phyloP scores from a whole-genome alignment of 2,329 filamentous ascomycete species.

The Fusarium sulawesiense region DNA sequence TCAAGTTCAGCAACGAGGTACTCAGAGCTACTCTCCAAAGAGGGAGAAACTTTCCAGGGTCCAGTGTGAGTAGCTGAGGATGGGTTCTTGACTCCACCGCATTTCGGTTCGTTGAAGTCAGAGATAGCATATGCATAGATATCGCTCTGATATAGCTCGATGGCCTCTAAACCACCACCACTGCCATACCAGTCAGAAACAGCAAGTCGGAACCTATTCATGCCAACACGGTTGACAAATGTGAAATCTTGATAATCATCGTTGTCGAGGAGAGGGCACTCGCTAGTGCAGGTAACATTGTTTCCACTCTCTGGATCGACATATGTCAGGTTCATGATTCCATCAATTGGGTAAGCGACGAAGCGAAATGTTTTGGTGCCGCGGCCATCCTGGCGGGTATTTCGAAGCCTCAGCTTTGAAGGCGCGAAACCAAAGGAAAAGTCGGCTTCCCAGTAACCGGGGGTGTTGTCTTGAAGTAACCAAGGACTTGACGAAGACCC shows the following conservation, averaged over 20 bases:
- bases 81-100: constrained; percentile 69
- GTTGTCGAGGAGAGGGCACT: constrained; percentile 85
- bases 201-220: constrained; percentile 87
- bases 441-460: constrained; percentile 84
- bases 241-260: constrained; percentile 85
- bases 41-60: constrained; percentile 77
- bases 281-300: constrained; percentile 78
- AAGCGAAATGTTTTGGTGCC: constrained; percentile 91
- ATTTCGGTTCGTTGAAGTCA: constrained; percentile 88
- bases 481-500: constrained; percentile 80
- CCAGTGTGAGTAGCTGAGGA: constrained; percentile 78
- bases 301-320: constrained; percentile 77
- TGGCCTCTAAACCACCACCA: constrained; percentile 85
- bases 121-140: constrained; percentile 87
- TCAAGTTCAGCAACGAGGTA: constrained; percentile 79
- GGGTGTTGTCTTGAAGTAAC: constrained; percentile 76
- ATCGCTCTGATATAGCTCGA: constrained; percentile 88
- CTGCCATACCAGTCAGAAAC: constrained; percentile 87
- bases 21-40: constrained; percentile 75
- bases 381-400: constrained; percentile 84
- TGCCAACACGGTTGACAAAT: constrained; percentile 88
- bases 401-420: constrained; percentile 87
- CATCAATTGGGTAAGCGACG: constrained; percentile 84
- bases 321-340: constrained; percentile 97
- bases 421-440: constrained; percentile 89